These are phyloP conservation scores for Neophaeococcomyces mojaviensis DNA, from an alignment of 2,329 filamentous ascomycete species.

Conservation along the genomic window DNA sequence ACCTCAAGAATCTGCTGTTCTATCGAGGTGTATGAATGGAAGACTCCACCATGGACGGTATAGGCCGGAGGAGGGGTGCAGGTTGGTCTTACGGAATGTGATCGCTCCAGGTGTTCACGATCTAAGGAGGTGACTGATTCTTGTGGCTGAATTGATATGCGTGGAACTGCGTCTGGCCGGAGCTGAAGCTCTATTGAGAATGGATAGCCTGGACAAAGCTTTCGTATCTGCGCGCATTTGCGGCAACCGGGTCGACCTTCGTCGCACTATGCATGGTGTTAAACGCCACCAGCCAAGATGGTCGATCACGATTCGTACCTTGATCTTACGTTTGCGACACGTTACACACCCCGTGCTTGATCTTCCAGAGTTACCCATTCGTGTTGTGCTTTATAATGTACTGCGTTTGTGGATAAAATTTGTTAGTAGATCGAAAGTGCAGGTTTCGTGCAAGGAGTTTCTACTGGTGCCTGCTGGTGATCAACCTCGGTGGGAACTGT, in stretches of 20 bases:
- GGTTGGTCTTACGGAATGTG: not conserved
- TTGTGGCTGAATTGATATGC: not conserved
- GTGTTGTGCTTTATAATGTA: not conserved
- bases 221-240: constrained; percentile 18
- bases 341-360: constrained; percentile 19
- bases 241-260: constrained; percentile 18
- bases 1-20: not conserved
- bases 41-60: not conserved
- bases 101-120: not conserved
- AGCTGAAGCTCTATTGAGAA: constrained; percentile 19
- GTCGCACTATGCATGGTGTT: constrained; percentile 14
- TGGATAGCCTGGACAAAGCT: constrained; percentile 21
- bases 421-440: too few species aligned
- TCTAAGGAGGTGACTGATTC: not conserved
- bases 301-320: constrained; percentile 6
- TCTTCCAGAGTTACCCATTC: constrained; percentile 20
- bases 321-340: constrained; percentile 17
- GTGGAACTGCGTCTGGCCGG: constrained; percentile 1
- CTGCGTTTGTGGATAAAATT: too few species aligned
- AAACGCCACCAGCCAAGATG: not conserved
- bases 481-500: too few species aligned
- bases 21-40: not conserved
- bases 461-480: too few species aligned
- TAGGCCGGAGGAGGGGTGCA: not conserved
- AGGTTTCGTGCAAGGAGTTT: too few species aligned